Conservation (phyloP, 2,329 filamentous ascomycete genomes). For the Rhynchosporium agropyri region DNA sequence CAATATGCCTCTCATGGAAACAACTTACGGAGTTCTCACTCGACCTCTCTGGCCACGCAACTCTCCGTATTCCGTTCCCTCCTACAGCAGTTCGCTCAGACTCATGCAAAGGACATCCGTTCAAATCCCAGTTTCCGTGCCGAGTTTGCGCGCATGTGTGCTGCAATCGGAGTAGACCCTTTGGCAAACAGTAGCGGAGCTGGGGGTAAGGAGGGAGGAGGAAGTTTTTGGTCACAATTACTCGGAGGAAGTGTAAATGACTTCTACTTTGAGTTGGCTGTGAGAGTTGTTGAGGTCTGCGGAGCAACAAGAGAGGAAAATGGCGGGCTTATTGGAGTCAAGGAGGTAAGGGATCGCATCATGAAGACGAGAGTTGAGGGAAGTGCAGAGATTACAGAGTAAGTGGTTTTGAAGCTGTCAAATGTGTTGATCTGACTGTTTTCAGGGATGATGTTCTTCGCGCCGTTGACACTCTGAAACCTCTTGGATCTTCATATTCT, state of each 20-base stretch:
- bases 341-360: constrained; percentile 77
- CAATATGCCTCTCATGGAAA: constrained; percentile 91
- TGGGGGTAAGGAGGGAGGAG: constrained; percentile 51
- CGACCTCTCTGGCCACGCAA: constrained; percentile 85
- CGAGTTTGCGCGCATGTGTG: constrained; percentile 98
- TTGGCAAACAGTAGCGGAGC: constrained; percentile 68
- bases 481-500: constrained; percentile 84
- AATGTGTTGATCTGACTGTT: constrained; percentile 22
- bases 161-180: constrained; percentile 94
- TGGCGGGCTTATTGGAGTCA: constrained; percentile 83
- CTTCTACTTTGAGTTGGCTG: constrained; percentile 97
- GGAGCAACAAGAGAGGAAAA: constrained; percentile 85
- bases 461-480: constrained; percentile 83
- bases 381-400: constrained; percentile 76
- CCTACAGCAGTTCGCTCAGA: constrained; percentile 91
- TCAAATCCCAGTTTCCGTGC: constrained; percentile 93
- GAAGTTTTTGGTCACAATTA: constrained; percentile 89
- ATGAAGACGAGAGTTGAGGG: constrained; percentile 74
- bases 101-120: constrained; percentile 93
- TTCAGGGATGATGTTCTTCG: constrained; percentile 82
- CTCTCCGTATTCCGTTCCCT: constrained; percentile 95
- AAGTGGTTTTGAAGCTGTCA: constrained; percentile 40
- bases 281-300: constrained; percentile 94
- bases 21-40: constrained; percentile 80
- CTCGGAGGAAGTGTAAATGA: constrained; percentile 92